Base-by-base conservation (phyloP, 2,329 filamentous ascomycete genomes). In the Penicillium sp. region DNA sequence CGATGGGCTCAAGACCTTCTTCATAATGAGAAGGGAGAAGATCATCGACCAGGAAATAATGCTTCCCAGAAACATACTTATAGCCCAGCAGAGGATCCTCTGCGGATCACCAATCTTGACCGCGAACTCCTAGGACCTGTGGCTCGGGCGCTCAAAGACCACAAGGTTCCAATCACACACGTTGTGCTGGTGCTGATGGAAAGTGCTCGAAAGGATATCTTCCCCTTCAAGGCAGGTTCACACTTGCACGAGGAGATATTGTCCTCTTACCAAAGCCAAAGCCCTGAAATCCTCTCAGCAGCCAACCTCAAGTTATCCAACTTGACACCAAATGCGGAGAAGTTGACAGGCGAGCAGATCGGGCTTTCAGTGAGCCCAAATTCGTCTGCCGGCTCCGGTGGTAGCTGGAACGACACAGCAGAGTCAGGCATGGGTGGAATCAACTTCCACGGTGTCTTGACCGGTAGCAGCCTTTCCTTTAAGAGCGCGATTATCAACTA, bases 401-500 rank as follows among this genome's bases (percentile, higher is more conserved):
- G 48, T 16, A 29, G 53, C 14, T 69, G 67, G 66, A 48, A 58
- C 29, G 61, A 67, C 43, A 34, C 53, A 4, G 51, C 61, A 5
- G 58, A 48, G n/a, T 51, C 59, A 24, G 65, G 57, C 29, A 68
- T 70, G 65, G 68, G 68, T 5, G 66, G 68, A 1, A 62, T 70
- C 47, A 70, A 67, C 40, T 53, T 70, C 4, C 52, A 64, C n/a
- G 67, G 67, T 11, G 51, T 68, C 5, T 24, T 67, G 0, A 69
- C 68, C 13, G 67, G 64, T 22, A 69, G 67, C 51, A 69, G 53
- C 46, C 54, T 71, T 18, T 71, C 68, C 2, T 66, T 70, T 55
- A 71, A 71, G 48, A 71, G 68, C 21, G 63, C 65, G 7, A 31
- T 71, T 2, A 58, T 65, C 38, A 69, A 68, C 39, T 64, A 71